phyloP scores from a whole-genome alignment of 495 filamentous ascomycete species.

The Alectoria sarmentosa region DNA sequence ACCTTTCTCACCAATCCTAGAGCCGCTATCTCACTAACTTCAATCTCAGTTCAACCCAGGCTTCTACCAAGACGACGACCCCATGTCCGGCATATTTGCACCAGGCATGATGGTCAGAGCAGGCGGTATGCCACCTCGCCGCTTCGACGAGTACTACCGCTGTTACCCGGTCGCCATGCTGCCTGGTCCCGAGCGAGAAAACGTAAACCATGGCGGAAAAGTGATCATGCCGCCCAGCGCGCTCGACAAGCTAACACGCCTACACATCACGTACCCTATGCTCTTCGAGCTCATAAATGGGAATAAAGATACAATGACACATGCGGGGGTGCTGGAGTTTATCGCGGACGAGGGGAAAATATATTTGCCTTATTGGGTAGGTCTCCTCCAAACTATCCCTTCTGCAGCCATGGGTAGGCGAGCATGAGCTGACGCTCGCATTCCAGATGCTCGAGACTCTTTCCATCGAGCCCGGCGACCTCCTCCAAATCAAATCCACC shows the following conservation, averaged over 20 bases:
- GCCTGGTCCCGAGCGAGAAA: conserved; percentile 82
- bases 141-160: conserved; percentile 96
- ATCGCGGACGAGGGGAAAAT: conserved; percentile 95
- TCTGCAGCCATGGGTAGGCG: too few species aligned
- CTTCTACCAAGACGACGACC: conserved; percentile 52
- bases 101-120: conserved; percentile 36
- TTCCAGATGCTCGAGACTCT: conserved; percentile 88
- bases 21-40: conserved; percentile 7
- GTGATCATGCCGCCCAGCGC: conserved; percentile 93
- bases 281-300: conserved; percentile 93
- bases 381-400: conserved; percentile 29
- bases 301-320: conserved; percentile 65
- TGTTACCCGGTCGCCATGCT: conserved; percentile 94
- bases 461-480: conserved; percentile 78
- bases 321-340: conserved; percentile 94
- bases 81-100: conserved; percentile 42
- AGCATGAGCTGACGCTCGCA: too few species aligned
- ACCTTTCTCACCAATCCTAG: neutral
- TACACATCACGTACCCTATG: conserved; percentile 98
- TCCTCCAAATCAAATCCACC: conserved; percentile 89
- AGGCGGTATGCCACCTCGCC: conserved; percentile 38
- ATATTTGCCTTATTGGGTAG: conserved; percentile 91
- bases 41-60: conserved; percentile 42
- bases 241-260: conserved; percentile 84
- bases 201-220: conserved; percentile 94